Evolutionary conservation across 805 yeast genomes (phyloP).

Genomic region (Candida qinlingensis): DNA sequence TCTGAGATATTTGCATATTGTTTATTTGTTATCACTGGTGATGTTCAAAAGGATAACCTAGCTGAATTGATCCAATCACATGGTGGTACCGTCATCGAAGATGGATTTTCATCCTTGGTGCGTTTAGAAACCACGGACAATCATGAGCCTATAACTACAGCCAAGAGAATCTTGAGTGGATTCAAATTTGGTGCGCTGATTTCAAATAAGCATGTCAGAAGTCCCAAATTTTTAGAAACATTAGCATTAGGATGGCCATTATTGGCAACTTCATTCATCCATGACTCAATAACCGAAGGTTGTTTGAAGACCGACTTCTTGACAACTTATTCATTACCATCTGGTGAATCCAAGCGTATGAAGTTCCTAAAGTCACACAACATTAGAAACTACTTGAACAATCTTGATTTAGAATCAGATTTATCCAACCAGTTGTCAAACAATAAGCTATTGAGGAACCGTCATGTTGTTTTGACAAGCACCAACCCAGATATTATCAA

Average conservation of each 20-base stretch:
- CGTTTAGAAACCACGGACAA: slow-evolving; percentile 4
- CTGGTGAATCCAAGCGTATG: slow-evolving; percentile 58
- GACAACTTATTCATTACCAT: slow-evolving; percentile 56
- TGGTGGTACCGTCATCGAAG: slow-evolving; percentile 38
- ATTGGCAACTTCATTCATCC: slow-evolving; percentile 51
- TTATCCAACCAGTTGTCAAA: slow-evolving; percentile 39
- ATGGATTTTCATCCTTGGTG: slow-evolving; percentile 30
- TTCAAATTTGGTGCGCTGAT: slow-evolving; percentile 61
- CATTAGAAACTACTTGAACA: slow-evolving; percentile 36
- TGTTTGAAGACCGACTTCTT: slow-evolving; percentile 32
- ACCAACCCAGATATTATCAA: slow-evolving; percentile 28
- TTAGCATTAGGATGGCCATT: slow-evolving; percentile 86
- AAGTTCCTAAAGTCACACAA: slow-evolving; percentile 43
- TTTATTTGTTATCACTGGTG: slow-evolving; percentile 35
- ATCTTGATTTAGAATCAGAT: slow-evolving; percentile 26
- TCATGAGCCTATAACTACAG: slow-evolving; percentile 2
- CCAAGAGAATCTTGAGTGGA: slow-evolving; percentile 10
- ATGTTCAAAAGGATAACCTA: slow-evolving; percentile 27
- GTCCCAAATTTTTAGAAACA: slow-evolving; percentile 71
- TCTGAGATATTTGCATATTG: slow-evolving; percentile 29
- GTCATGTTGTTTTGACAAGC: slow-evolving; percentile 17
- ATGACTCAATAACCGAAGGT: slow-evolving; percentile 37
- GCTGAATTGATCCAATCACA: slow-evolving; percentile 30
- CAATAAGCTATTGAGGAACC: slow-evolving; percentile 25
- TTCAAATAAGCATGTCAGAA: slow-evolving; percentile 46